Percentiles rank a stretch among this genome's conserved stretches.
Evolutionary conservation across 1,284 basidiomycete species (phyloP).

Genomic region (Leccinum subrobustum): DNA sequence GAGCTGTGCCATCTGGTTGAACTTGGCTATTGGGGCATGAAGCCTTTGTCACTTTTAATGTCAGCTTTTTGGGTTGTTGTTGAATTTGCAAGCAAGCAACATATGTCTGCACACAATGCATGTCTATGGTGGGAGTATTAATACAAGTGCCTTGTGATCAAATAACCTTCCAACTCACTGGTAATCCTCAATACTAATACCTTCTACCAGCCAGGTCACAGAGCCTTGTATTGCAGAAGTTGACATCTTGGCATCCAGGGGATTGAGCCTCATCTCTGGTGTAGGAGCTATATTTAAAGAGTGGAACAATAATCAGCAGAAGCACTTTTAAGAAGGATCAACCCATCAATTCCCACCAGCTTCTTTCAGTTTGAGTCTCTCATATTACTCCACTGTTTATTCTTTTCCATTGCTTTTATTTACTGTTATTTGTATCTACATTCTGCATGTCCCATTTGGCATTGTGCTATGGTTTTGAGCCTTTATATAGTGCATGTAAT

Average conservation of each 20-base stretch:
- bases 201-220: slow-evolving; percentile 3
- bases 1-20: not conserved
- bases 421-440: too few species aligned
- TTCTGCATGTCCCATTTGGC: too few species aligned
- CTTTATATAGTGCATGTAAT: too few species aligned
- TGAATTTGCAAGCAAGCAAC: not conserved
- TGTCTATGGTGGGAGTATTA: not conserved
- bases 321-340: too few species aligned
- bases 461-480: too few species aligned
- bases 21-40: not conserved
- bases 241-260: not conserved
- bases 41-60: not conserved
- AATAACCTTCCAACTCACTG: slow-evolving; percentile 1
- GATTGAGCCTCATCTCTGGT: slow-evolving; percentile 3
- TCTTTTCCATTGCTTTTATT: too few species aligned
- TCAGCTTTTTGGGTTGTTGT: not conserved
- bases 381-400: slow-evolving; percentile 4
- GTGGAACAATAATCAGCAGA: too few species aligned
- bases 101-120: not conserved
- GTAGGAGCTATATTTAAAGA: slow-evolving; percentile 2
- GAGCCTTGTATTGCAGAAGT: not conserved
- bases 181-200: slow-evolving; percentile 10
- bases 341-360: slow-evolving; percentile 7
- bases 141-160: too few species aligned
- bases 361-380: slow-evolving; percentile 20